Conservation (phyloP, 192 early-diverging fungal genomes). For the Backusella australiensis region DNA sequence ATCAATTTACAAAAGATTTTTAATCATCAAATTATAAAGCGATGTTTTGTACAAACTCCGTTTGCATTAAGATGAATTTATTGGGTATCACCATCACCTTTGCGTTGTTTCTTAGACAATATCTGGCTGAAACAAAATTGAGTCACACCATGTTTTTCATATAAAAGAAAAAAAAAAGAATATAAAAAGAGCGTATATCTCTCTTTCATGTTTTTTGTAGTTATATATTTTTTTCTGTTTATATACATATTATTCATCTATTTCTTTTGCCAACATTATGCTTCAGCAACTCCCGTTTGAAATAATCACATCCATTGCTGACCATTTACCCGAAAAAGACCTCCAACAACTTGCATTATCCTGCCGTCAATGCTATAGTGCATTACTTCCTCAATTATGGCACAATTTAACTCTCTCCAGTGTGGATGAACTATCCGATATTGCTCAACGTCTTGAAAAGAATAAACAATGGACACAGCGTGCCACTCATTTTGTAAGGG, state of each 20-base stretch:
- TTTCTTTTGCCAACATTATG: slow-evolving; percentile 13
- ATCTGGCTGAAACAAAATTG: neutral
- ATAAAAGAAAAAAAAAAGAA: neutral
- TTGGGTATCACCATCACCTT: neutral
- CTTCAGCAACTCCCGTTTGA: slow-evolving; percentile 15
- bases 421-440: neutral
- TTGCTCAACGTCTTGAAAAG: neutral
- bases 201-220: neutral
- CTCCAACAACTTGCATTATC: neutral
- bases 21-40: neutral
- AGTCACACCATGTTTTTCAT: neutral
- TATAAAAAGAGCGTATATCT: neutral
- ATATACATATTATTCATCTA: neutral
- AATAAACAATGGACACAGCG: slow-evolving; percentile 2
- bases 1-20: neutral
- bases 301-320: slow-evolving; percentile 9
- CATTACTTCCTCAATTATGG: slow-evolving; percentile 11
- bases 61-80: neutral
- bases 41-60: neutral
- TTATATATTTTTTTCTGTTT: neutral
- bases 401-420: neutral
- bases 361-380: neutral
- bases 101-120: neutral
- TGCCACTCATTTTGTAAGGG: neutral
- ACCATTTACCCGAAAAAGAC: neutral